Percentiles rank a stretch among this genome's conserved stretches.
Evolutionary conservation across 78 protist species (phyloP).

Genomic region (Planoprotostelium fungivorum): DNA sequence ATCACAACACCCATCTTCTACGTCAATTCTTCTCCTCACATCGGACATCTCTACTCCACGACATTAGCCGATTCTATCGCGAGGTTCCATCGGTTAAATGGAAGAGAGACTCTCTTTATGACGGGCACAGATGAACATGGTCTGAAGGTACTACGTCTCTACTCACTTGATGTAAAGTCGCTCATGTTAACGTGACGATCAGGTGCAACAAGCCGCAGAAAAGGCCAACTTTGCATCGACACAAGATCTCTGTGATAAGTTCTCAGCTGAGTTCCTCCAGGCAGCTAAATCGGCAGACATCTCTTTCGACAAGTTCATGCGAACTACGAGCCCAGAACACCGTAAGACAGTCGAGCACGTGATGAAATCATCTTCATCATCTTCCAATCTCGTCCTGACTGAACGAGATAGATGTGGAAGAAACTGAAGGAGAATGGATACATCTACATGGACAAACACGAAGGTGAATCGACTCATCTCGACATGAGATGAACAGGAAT

Average conservation of each 20-base stretch:
- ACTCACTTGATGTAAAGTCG: not conserved
- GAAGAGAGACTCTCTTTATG: constrained; percentile 42
- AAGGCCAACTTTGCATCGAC: not conserved
- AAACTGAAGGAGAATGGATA: constrained; percentile 56
- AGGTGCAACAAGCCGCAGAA: constrained; percentile 74
- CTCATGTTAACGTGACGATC: not conserved
- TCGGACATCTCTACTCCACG: constrained; percentile 89
- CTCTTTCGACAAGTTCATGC: constrained; percentile 35
- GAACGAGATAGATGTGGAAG: constrained; percentile 71
- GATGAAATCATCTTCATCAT: too few relatives aligned
- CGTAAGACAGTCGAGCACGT: constrained; percentile 7
- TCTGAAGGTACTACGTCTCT: constrained; percentile 27
- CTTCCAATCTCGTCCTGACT: not conserved
- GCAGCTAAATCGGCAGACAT: constrained; percentile 1
- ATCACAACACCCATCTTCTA: constrained; percentile 97
- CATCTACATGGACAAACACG: constrained; percentile 83
- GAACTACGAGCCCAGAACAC: constrained; percentile 47
- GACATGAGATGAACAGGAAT: not conserved
- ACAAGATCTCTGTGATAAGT: constrained; percentile 5
- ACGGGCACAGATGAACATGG: constrained; percentile 97
- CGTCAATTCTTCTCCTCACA: constrained; percentile 85
- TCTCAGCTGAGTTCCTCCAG: constrained; percentile 70
- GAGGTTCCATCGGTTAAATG: constrained; percentile 58
- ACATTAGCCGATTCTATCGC: constrained; percentile 78
- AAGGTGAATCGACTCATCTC: constrained; percentile 17